Conservation (phyloP, 2,329 filamentous ascomycete species). For the Chaetomium olivaceum region DNA sequence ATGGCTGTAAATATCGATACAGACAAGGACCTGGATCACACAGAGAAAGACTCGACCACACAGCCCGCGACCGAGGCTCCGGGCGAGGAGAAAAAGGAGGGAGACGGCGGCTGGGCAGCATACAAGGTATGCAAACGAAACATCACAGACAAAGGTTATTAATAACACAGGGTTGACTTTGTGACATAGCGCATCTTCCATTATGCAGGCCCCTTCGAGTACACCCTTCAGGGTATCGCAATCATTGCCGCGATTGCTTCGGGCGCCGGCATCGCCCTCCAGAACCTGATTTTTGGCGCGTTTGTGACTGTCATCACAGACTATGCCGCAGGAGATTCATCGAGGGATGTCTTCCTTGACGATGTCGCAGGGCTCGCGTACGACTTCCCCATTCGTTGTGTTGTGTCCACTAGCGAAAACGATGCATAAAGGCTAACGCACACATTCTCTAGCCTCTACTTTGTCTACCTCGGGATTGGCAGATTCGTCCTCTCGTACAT, state of each 20-base stretch:
- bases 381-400: neutral
- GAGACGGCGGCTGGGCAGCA: slow-evolving; percentile 14
- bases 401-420: neutral
- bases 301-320: slow-evolving; percentile 50
- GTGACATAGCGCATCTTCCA: slow-evolving; percentile 26
- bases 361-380: slow-evolving; percentile 31
- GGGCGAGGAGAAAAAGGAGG: slow-evolving; percentile 11
- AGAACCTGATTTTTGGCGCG: slow-evolving; percentile 54
- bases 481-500: slow-evolving; percentile 51
- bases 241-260: slow-evolving; percentile 42
- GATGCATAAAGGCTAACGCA: neutral
- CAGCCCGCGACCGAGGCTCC: slow-evolving; percentile 6
- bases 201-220: slow-evolving; percentile 24
- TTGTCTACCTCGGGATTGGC: slow-evolving; percentile 56
- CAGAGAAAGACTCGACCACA: neutral
- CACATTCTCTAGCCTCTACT: slow-evolving; percentile 42
- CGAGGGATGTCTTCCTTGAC: slow-evolving; percentile 40
- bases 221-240: slow-evolving; percentile 25
- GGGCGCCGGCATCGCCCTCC: slow-evolving; percentile 49
- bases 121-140: slow-evolving; percentile 18
- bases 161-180: neutral
- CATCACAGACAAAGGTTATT: neutral
- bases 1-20: slow-evolving; percentile 7
- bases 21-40: neutral
- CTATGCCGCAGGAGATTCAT: slow-evolving; percentile 39